Percentiles rank a stretch among this genome's conserved stretches.
Conservation (phyloP, 495 filamentous ascomycete species). For the Talaromyces liani region DNA sequence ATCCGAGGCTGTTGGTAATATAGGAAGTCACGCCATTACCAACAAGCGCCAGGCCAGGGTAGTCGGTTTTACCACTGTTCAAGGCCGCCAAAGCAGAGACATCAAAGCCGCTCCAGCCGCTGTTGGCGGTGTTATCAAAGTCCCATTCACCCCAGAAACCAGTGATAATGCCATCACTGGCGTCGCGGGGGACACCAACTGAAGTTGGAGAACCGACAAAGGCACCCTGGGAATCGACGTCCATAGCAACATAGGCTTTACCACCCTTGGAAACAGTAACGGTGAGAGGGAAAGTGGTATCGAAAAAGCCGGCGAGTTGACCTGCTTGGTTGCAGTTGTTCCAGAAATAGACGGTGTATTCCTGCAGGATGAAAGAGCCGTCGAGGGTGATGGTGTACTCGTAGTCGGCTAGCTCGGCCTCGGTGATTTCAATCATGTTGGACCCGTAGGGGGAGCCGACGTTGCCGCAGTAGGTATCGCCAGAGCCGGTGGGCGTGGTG, state of each 20-base stretch:
- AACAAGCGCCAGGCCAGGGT: constrained; percentile 15
- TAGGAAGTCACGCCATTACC: constrained; percentile 23
- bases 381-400: constrained; percentile 39
- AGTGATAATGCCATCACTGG: constrained; percentile 10
- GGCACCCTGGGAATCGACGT: constrained; percentile 34
- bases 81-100: constrained; percentile 30
- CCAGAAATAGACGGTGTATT: constrained; percentile 40
- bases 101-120: constrained; percentile 33
- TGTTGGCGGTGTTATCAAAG: constrained; percentile 26
- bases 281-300: constrained; percentile 26
- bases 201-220: constrained; percentile 16
- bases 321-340: constrained; percentile 40
- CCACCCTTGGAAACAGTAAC: constrained; percentile 32
- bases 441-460: constrained; percentile 44
- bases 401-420: constrained; percentile 29
- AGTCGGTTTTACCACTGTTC: constrained; percentile 18
- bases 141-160: constrained; percentile 37
- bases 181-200: constrained; percentile 2
- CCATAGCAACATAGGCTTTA: constrained; percentile 39
- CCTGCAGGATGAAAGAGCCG: constrained; percentile 21
- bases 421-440: constrained; percentile 42
- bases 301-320: constrained; percentile 31
- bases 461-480: constrained; percentile 37
- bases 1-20: constrained; percentile 20
- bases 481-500: constrained; percentile 21